Evolutionary conservation across 306 rosid genomes (phyloP).

Genomic region (Malus fusca): DNA sequence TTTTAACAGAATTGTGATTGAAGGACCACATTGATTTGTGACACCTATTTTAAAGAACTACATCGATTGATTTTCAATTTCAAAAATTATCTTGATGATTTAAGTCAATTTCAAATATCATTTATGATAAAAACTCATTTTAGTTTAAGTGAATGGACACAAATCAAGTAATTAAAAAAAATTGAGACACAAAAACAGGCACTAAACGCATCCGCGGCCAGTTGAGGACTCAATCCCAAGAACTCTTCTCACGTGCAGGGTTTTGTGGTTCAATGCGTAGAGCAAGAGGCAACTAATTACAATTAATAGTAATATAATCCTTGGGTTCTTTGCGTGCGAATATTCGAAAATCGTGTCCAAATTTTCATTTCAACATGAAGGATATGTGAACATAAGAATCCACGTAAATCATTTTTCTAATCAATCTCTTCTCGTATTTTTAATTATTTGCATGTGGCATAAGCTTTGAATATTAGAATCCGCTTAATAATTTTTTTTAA

Average conservation of each 20-base stretch:
- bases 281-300: neutral
- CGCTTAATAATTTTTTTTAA: no score
- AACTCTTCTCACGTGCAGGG: conserved; percentile 35
- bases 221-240: conserved; percentile 30
- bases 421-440: conserved; percentile 17
- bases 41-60: no score
- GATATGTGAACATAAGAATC: conserved; percentile 19
- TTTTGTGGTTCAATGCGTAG: neutral
- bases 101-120: no score
- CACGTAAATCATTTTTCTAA: conserved; percentile 33
- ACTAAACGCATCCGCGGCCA: neutral
- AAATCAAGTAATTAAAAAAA: no score
- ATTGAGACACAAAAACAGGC: no score
- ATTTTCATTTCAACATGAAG: conserved; percentile 3
- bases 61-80: no score
- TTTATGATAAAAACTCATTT: no score
- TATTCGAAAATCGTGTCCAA: conserved; percentile 45
- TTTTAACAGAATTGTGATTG: no score
- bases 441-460: conserved; percentile 33
- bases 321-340: conserved; percentile 42
- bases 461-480: conserved; percentile 1
- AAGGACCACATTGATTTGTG: no score
- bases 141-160: no score
- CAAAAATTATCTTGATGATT: no score
- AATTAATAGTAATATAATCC: conserved; percentile 7